A percentile compares a stretch with the other conserved stretches of the same genome.
Evolutionary conservation across 2,329 filamentous ascomycete species (phyloP).

Genomic region (Cladosporium sp.): DNA sequence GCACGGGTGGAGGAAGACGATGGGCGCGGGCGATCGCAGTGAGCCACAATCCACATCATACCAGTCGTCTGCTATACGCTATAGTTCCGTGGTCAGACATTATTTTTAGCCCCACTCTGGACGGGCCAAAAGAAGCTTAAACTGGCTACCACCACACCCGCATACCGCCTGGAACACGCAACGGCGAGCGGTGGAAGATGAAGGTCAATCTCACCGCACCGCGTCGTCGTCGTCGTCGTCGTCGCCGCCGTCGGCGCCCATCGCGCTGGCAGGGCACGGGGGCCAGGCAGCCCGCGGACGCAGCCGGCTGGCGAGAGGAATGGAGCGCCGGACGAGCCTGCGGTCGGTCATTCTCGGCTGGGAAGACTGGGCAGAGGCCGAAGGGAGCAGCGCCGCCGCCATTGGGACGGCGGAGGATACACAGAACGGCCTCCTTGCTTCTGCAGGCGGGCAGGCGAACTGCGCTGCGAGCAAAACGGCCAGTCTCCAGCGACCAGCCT

Average conservation of each 20-base stretch:
- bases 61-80: constrained; percentile 12
- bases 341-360: constrained; percentile 13
- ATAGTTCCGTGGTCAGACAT: constrained; percentile 10
- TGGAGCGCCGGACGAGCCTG: background rate
- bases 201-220: constrained; percentile 7
- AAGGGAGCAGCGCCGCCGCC: constrained; percentile 19
- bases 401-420: constrained; percentile 19
- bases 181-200: constrained; percentile 10
- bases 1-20: constrained; percentile 15
- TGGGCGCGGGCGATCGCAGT: constrained; percentile 7
- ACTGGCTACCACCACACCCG: constrained; percentile 2
- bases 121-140: constrained; percentile 6
- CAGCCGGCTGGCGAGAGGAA: background rate
- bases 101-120: constrained; percentile 12
- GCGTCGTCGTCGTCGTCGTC: background rate
- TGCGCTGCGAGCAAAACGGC: background rate
- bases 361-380: constrained; percentile 14
- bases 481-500: background rate
- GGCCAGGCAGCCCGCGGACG: too few species aligned
- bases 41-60: constrained; percentile 8
- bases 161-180: constrained; percentile 11
- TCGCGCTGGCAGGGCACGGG: background rate
- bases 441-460: constrained; percentile 16
- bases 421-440: constrained; percentile 21
- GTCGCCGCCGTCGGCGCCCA: background rate